phyloP scores from a whole-genome alignment of 1,284 basidiomycete species.

The Rhodotorula sp. region DNA sequence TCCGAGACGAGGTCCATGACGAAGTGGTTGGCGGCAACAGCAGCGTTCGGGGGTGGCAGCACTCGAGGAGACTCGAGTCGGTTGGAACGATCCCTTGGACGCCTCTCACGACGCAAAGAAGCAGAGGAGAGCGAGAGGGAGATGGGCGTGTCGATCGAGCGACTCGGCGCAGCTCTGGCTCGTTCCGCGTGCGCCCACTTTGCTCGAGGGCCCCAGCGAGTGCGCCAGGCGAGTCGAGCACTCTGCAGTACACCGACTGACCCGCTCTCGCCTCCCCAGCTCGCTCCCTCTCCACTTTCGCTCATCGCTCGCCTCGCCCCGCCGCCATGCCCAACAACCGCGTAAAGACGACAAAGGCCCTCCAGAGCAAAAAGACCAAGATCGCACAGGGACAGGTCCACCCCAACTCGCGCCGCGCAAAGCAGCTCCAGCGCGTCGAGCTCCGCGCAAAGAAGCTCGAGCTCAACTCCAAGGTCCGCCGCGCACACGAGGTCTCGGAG shows the following conservation, averaged over 20 bases:
- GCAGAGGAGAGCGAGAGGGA: too few species aligned
- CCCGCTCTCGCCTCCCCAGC: neutral
- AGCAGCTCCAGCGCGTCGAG: constrained; percentile 42
- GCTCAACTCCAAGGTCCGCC: constrained; percentile 26
- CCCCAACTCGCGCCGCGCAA: constrained; percentile 43
- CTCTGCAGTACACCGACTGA: neutral
- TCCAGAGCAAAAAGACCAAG: constrained; percentile 37
- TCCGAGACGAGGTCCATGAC: neutral
- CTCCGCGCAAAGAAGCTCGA: constrained; percentile 37
- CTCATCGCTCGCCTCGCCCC: neutral
- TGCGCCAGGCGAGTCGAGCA: neutral
- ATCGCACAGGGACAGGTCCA: constrained; percentile 28
- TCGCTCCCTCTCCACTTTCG: too few species aligned
- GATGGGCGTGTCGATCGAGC: too few species aligned
- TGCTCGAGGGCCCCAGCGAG: too few species aligned
- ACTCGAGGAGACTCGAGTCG: neutral
- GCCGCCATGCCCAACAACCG: constrained; percentile 35
- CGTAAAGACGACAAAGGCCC: constrained; percentile 38
- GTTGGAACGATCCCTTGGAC: too few species aligned
- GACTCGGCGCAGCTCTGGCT: too few species aligned
- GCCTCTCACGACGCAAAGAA: too few species aligned
- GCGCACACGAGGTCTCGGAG: constrained; percentile 28
- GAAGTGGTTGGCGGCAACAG: neutral
- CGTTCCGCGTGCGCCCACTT: too few species aligned
- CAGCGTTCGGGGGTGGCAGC: neutral